Base-by-base conservation (phyloP, 495 filamentous ascomycete genomes). In the Filosporella fistucella region DNA sequence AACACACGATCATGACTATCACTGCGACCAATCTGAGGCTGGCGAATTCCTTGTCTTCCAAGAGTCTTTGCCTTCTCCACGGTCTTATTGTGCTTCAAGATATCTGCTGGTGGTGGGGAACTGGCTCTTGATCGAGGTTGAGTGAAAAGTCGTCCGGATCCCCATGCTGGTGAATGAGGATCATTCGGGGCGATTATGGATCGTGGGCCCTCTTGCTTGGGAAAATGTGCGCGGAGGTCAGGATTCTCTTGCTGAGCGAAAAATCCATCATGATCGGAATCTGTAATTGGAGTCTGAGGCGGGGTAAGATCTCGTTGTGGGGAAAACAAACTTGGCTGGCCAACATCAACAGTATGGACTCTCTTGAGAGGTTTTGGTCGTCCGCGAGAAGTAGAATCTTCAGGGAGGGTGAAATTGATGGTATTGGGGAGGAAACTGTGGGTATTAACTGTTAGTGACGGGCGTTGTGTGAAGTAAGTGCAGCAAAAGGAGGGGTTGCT, bases 401-500 rank as follows among this genome's bases (percentile, higher is more conserved):
- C 49, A 10, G 64, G 74, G 28, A 65, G 72, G 45, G 45, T 71
- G 65, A 95, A 96, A 59, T 91, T 81, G 54, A 95, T 72, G 2
- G 91, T 96, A 60, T 94, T 87, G 5, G 91, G 91, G 22, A 95
- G 81, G 62, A 94, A 94, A 34, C 91, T 95, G 55, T 43, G 32
- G 37, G 62, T 44, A 26, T 42, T 5, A n/a, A 30, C 14, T 20
- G 44, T 58, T 45, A 58, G 55, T 35, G 39, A 50, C 17, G n/a
- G 14, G 17, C 30, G 32, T 41, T 21, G n/a, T 4, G 23, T 21
- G 25, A 43, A 11, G n/a, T 13, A n/a, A 43, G n/a, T 14, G 13
- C 17, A 18, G 23, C 17, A 26, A 18, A 17, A 30, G 20, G 41
- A 24, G 28, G 51, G 39, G 39, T 51, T 28, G 32, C 40, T 2